phyloP scores from a whole-genome alignment of 2,329 filamentous ascomycete genomes.

The Talaromyces sp. region DNA sequence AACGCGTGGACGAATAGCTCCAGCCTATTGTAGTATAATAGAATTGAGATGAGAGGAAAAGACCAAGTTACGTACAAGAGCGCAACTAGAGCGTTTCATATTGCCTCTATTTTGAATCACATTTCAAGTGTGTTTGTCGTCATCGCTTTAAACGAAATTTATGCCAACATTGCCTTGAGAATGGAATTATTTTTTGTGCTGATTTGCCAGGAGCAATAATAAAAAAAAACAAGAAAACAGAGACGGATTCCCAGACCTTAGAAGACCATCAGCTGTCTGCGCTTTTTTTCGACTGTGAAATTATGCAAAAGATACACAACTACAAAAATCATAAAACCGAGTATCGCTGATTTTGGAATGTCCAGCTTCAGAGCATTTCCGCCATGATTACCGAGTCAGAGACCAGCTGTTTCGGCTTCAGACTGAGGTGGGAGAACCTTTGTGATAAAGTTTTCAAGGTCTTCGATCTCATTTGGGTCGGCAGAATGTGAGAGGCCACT shows the following conservation, averaged over 20 bases:
- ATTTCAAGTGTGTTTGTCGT: neutral
- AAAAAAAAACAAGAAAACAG: neutral
- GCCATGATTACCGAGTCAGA: conserved; percentile 26
- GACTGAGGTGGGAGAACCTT: conserved; percentile 46
- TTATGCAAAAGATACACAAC: neutral
- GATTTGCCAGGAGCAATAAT: neutral
- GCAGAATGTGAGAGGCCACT: conserved; percentile 72
- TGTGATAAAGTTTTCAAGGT: conserved; percentile 63
- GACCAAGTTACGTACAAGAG: neutral
- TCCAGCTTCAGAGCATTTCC: neutral
- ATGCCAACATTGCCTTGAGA: neutral
- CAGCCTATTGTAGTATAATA: neutral
- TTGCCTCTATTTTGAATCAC: neutral
- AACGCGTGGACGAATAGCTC: neutral
- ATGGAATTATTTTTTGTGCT: neutral
- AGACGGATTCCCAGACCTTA: neutral
- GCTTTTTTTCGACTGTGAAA: neutral
- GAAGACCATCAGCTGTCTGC: neutral
- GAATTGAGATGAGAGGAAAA: neutral
- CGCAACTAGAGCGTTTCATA: neutral
- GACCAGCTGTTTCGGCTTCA: conserved; percentile 23
- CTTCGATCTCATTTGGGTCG: conserved; percentile 70
- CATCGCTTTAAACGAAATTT: neutral
- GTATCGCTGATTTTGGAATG: neutral
- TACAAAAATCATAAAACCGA: conserved; percentile 5